Evolutionary conservation across 2,329 filamentous ascomycete genomes (phyloP).

Genomic region (Verticillium albo-atrum): DNA sequence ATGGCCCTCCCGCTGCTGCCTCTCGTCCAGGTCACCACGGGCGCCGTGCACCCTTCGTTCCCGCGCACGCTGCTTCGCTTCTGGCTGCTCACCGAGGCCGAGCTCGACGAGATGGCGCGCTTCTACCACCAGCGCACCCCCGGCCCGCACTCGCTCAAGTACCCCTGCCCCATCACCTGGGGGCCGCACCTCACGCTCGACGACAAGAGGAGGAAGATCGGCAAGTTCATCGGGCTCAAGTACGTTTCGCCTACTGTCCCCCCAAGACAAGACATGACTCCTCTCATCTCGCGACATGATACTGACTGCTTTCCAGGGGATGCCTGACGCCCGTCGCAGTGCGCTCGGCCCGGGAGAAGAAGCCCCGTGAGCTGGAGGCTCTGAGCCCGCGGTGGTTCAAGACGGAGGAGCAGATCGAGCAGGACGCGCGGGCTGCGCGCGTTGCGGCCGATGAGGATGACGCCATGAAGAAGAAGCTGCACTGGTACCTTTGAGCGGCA

Average conservation of each 20-base stretch:
- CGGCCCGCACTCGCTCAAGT: constrained; percentile 48
- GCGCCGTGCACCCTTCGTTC: constrained; percentile 60
- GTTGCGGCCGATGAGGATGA: constrained; percentile 37
- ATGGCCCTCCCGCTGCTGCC: constrained; percentile 64
- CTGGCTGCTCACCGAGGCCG: constrained; percentile 66
- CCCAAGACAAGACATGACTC: too few relatives aligned
- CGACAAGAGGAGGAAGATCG: constrained; percentile 69
- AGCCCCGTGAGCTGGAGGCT: constrained; percentile 12
- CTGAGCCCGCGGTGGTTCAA: constrained; percentile 32
- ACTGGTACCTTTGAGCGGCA: constrained; percentile 21
- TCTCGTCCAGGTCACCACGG: constrained; percentile 59
- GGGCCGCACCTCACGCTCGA: constrained; percentile 45
- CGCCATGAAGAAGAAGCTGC: constrained; percentile 41
- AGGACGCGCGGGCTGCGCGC: constrained; percentile 34
- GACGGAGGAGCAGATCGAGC: constrained; percentile 44
- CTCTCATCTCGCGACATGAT: constrained; percentile 3
- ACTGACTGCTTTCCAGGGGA: background rate
- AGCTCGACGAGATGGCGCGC: constrained; percentile 65
- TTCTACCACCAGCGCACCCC: constrained; percentile 70
- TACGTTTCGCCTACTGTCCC: constrained; percentile 43
- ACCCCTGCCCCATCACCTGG: constrained; percentile 68
- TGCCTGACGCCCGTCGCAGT: background rate
- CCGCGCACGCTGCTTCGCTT: constrained; percentile 64
- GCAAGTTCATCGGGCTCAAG: constrained; percentile 67
- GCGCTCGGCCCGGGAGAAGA: background rate